Base-by-base conservation (phyloP, 768 basidiomycete genomes). In the Amanita brunnescens region DNA sequence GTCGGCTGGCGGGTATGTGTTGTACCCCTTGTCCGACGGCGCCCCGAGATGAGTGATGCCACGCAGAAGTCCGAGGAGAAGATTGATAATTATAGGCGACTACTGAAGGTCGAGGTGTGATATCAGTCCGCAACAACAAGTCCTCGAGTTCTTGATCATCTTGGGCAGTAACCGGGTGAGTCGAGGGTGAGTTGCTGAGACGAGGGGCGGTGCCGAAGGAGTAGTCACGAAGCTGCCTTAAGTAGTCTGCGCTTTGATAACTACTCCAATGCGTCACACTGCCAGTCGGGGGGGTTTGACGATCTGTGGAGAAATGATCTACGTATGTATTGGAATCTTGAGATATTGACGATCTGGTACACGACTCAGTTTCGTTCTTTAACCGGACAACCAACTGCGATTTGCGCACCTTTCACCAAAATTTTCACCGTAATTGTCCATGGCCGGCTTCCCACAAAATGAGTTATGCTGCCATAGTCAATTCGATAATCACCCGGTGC, bases 31-130 rank as follows among this genome's bases (percentile, higher is more conserved):
- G 20, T 13, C n/a, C 58, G 52, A 41, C 46, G 38, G 52, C 59
- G 44, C 52, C 50, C 20, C 13, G 52, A 29, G 58, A 47, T 12
- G 53, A 55, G 45, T n/a, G 54, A 54, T 66, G 68, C 60, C 65
- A 59, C 59, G 66, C 59, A 66, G 65, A 63, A 63, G 59, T 63
- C 57, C 61, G 63, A 49, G 59, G 54, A 29, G 59, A 57, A 46
- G 57, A 12, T 5, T 47, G 57, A 39, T 34, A 44, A 49, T 55
- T 59, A 48, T 63, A 59, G n/a, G 62, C 62, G 37, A 70, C 68
- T 32, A 79, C 68, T 32, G 76, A 78, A 2, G 75, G 76, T 20
- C 77, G 69, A 42, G 77, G 77, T 5, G 77, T 79, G 30, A 72
- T 71, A 60, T 79, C 76, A 32, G 68, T 64, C 18, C 59, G 61